Evolutionary conservation across 208 protist genomes (phyloP).

Genomic region (Leishmania turanica): DNA sequence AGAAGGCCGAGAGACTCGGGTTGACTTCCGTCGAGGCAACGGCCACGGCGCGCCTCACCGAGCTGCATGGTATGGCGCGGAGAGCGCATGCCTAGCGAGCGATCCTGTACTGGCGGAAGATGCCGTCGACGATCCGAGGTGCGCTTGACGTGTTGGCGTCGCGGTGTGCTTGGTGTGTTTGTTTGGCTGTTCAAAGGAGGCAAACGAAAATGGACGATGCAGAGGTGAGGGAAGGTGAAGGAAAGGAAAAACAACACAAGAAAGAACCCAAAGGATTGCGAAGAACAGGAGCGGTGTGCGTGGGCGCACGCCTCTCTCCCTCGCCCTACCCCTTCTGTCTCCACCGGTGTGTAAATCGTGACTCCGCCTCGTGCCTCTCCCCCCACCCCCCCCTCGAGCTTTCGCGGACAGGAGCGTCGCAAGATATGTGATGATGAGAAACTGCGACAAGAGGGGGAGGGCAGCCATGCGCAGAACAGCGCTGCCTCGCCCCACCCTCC

Average conservation of each 20-base stretch:
- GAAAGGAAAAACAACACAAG: no score
- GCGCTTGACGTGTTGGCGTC: background rate
- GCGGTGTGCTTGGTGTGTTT: background rate
- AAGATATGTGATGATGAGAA: background rate
- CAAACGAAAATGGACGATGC: background rate
- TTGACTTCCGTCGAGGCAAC: constrained; percentile 20
- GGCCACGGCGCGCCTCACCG: constrained; percentile 14
- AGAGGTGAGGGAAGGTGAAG: background rate
- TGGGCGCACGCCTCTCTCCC: background rate
- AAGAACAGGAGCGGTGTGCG: background rate
- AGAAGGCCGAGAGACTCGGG: constrained; percentile 58
- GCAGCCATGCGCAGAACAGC: background rate
- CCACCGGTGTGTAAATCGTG: background rate
- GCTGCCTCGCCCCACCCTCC: background rate
- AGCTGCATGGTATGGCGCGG: background rate
- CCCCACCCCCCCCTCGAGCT: background rate
- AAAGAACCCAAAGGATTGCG: background rate
- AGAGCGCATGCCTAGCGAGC: background rate
- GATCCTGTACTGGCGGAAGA: background rate
- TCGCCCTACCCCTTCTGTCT: background rate
- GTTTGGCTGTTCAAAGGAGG: background rate
- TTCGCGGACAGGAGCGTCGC: background rate
- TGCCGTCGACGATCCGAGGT: background rate
- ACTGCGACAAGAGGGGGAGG: background rate
- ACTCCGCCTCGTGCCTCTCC: background rate